Percentiles rank a stretch among this genome's conserved stretches.
Conservation (phyloP, 768 basidiomycete genomes). For the Collybiopsis luxurians region DNA sequence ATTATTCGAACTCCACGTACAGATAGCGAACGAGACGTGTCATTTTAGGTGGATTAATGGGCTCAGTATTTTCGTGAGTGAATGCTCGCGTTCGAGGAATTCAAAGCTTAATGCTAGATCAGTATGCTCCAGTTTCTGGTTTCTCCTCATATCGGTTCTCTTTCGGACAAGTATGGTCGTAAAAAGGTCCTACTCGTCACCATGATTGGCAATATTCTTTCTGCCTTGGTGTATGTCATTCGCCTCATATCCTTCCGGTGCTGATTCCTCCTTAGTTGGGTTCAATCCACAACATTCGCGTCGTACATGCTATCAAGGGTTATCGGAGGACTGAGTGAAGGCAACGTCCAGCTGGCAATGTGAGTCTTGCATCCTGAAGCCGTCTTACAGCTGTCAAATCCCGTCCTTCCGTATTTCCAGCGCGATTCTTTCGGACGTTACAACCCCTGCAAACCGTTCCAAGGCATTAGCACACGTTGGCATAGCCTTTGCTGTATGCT, state of each 20-base stretch:
- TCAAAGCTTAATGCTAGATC: conserved; percentile 30
- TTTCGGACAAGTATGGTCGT: conserved; percentile 90
- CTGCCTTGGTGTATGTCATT: conserved; percentile 74
- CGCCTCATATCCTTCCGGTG: not conserved
- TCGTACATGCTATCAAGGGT: conserved; percentile 88
- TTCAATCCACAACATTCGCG: conserved; percentile 86
- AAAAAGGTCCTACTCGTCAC: conserved; percentile 78
- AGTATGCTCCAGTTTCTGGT: conserved; percentile 84
- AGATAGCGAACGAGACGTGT: not conserved
- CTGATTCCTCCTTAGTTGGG: conserved; percentile 55
- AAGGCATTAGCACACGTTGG: conserved; percentile 90
- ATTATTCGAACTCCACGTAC: not conserved
- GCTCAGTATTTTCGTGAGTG: conserved; percentile 87
- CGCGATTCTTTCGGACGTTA: conserved; percentile 92
- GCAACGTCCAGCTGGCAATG: conserved; percentile 97
- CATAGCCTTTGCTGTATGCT: conserved; percentile 95
- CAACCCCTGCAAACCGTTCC: conserved; percentile 74
- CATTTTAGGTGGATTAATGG: conserved; percentile 82
- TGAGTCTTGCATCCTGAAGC: conserved; percentile 34
- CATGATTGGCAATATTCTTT: conserved; percentile 92
- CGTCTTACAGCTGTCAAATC: not conserved
- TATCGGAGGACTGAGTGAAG: conserved; percentile 92
- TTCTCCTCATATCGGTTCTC: conserved; percentile 74
- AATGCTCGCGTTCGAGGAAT: conserved; percentile 17
- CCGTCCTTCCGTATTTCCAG: conserved; percentile 49